Conservation (phyloP, 805 yeast genomes). For the Ogataea henricii region DNA sequence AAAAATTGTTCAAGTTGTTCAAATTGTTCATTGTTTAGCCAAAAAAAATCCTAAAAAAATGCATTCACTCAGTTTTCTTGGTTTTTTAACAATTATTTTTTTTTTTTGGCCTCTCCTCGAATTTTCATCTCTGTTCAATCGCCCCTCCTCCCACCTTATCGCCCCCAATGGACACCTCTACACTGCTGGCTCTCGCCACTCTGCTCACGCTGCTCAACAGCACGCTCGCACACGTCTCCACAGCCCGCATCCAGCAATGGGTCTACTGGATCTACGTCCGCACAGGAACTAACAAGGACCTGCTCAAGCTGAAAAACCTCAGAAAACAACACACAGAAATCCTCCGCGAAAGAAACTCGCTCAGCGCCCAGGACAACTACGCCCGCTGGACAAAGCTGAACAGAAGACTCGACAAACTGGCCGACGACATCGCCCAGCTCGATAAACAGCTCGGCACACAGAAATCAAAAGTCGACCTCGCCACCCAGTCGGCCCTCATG, state of each 20-base stretch:
- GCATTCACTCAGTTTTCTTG: not conserved
- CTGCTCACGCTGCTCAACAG: constrained; percentile 41
- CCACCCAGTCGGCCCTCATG: constrained; percentile 39
- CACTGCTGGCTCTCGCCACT: constrained; percentile 38
- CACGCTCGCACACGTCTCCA: constrained; percentile 40
- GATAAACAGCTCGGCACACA: constrained; percentile 41
- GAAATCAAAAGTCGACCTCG: constrained; percentile 37
- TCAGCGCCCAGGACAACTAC: constrained; percentile 90
- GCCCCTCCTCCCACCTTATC: not conserved
- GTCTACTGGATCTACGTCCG: constrained; percentile 17
- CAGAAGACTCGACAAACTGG: constrained; percentile 62
- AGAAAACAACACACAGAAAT: constrained; percentile 48
- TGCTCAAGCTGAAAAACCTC: constrained; percentile 32
- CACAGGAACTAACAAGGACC: constrained; percentile 29
- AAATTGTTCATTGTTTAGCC: not conserved
- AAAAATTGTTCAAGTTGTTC: not conserved
- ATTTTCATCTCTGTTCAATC: no score
- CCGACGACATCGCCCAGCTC: constrained; percentile 49
- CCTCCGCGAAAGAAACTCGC: constrained; percentile 53
- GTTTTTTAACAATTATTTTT: not conserved
- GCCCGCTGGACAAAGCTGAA: constrained; percentile 95
- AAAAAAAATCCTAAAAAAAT: no score
- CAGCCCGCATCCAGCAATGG: constrained; percentile 22
- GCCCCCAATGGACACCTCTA: constrained; percentile 24
- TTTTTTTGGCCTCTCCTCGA: no score